These are phyloP conservation scores for Neospora caninum DNA, from an alignment of 169 alveolate genomes.

Conservation along the genomic window DNA sequence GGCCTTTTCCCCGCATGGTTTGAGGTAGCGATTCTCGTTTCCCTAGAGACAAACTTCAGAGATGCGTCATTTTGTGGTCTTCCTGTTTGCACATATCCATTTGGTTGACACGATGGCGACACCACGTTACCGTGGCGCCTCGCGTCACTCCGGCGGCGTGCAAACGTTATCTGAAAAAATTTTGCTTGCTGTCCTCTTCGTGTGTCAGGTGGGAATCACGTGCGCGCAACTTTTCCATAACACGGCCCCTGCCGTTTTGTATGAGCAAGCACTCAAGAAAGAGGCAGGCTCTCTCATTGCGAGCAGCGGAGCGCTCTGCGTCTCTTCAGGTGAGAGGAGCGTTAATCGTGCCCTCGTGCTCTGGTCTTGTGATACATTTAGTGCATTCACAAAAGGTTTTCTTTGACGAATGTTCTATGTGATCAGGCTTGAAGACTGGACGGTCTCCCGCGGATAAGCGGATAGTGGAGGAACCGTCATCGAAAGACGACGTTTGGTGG, in stretches of 20 bases:
- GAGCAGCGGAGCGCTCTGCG: constrained; percentile 87
- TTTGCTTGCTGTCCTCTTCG: not conserved
- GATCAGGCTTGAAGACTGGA: constrained; percentile 87
- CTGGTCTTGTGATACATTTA: not conserved
- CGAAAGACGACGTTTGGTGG: constrained; percentile 93
- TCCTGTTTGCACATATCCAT: no score
- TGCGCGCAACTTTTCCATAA: constrained; percentile 61
- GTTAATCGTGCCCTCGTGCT: not conserved
- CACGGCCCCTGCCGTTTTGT: constrained; percentile 64
- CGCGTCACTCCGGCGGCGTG: no score
- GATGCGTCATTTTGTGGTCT: no score
- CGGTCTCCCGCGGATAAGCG: constrained; percentile 94
- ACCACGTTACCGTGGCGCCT: no score
- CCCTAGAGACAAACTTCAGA: not conserved
- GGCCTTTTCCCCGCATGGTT: not conserved
- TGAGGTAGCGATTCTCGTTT: not conserved
- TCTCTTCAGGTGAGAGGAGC: constrained; percentile 74
- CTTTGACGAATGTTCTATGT: no score
- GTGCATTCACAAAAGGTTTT: not conserved
- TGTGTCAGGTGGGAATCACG: constrained; percentile 18
- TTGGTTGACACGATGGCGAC: no score
- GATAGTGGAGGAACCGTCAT: constrained; percentile 86
- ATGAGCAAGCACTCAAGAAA: constrained; percentile 83
- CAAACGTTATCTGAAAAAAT: no score
- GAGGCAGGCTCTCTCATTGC: constrained; percentile 81